Base-by-base conservation (phyloP, 345 rosid genomes). In the Diplotaxis tenuifolia region DNA sequence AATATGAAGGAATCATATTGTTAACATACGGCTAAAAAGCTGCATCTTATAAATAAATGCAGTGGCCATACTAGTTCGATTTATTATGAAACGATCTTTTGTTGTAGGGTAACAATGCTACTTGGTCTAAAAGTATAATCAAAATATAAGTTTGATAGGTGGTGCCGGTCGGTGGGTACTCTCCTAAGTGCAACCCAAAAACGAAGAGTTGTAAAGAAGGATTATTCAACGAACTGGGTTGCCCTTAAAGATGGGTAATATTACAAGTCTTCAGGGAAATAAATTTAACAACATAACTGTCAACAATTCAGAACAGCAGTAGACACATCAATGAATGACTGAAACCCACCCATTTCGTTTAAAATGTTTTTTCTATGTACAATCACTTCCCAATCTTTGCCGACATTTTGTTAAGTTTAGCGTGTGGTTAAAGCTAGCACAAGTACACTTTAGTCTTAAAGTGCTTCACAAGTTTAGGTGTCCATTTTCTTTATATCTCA, bases 201-300 rank as follows among this genome's bases (percentile, higher is more conserved):
- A 20, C 59, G 9, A 36, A 67, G 23, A 49, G 28, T 45, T 45
- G n/a, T 10, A 42, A 25, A 57, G 7, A 21, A 38, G 15, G 64
- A 61, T 68, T 21, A 6, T 75, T 75, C 69, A 62, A 75, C 29
- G 70, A 60, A 22, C 10, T 53, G 36, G 59, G 59, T 22, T 75
- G 70, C 79, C 79, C 74, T 69, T 38, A 54, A 50, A 68, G 36
- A 75, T 68, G 79, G 74, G 79, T 75, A 75, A 68, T 42, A n/a
- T 45, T n/a, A 75, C 58, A 61, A 38, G 74, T 53, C 68, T 68
- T 75, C 21, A 9, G 22, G 15, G 65, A 69, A 62, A 54, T 68
- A 54, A 75, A 75, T 69, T 62, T 21, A 8, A 67, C 1, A 74
- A 50, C 68, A 50, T 36, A 49, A 75, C 56, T 53, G 74, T 38